Evolutionary conservation across 495 filamentous ascomycete genomes (phyloP).

Genomic region (Rusavskia elegans): DNA sequence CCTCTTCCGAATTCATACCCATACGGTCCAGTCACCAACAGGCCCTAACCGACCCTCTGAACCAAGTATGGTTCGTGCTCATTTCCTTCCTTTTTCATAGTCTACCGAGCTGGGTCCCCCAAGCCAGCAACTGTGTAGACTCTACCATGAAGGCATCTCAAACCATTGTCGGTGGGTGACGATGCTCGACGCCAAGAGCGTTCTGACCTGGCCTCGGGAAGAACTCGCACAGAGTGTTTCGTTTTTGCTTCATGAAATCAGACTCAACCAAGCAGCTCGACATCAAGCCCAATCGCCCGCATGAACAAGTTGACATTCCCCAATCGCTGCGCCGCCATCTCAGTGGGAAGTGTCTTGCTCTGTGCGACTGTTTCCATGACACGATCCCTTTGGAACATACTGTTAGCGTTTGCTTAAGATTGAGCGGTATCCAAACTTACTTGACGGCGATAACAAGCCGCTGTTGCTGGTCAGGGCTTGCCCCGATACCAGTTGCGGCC

Average conservation of each 20-base stretch:
- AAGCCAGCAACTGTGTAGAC: too few species aligned
- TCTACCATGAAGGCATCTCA: too few species aligned
- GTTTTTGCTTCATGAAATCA: not conserved
- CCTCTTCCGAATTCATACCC: too few species aligned
- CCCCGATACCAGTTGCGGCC: constrained; percentile 82
- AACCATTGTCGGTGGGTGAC: too few species aligned
- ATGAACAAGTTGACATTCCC: constrained; percentile 96
- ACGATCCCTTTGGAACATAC: constrained; percentile 42
- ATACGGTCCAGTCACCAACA: too few species aligned
- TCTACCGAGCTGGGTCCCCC: too few species aligned
- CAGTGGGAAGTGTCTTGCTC: constrained; percentile 72
- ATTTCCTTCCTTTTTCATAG: too few species aligned
- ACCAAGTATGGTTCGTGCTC: too few species aligned
- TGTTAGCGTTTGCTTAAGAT: constrained; percentile 10
- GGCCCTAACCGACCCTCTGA: too few species aligned
- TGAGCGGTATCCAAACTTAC: constrained; percentile 24
- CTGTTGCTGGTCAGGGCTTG: constrained; percentile 85
- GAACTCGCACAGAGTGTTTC: not conserved
- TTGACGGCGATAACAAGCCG: constrained; percentile 88
- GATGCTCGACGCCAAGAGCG: not conserved
- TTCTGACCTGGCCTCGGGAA: not conserved
- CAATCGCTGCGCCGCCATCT: constrained; percentile 64
- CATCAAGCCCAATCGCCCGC: constrained; percentile 93
- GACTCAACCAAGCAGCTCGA: constrained; percentile 72
- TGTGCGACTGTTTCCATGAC: constrained; percentile 91